Evolutionary conservation across 1,284 basidiomycete species (phyloP), one percentile per base, ranked within the genome.

Genomic region (Tilletia walkeri): DNA sequence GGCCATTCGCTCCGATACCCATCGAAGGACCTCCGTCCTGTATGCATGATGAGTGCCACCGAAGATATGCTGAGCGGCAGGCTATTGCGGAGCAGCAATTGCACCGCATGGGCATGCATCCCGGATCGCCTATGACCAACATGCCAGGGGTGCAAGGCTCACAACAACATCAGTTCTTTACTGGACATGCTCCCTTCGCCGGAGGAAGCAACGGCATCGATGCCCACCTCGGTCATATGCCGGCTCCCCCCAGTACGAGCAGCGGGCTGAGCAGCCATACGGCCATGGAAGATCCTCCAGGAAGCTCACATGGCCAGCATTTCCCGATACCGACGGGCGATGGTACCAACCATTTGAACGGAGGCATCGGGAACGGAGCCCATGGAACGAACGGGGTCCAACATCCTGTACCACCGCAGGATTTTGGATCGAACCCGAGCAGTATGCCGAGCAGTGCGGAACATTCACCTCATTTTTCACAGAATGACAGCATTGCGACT

Each of bases 371-470:
- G 6, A 63, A 63, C 59, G 59, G 59, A 41, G 59, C 18, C 36
- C 12, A 34, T 41, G 59, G 59, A 38, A 38, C 59, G 9, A 18
- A 38, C 38, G 59, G 59, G 36, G 12, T 63, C 36, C 59, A 63
- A 4, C 41, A 20, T 7, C 39, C 53, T 63, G 59, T 41, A 3
- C 34, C 30, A 38, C 30, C 34, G 36, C 74, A 73, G 30, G 73
- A 71, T 30, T 74, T 74, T 67, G 74, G 74, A 30, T 80, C 79
- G 68, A 78, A 74, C 24, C 76, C 79, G 7, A 77, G 75, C 38
- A 79, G 77, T 73, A 71, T 80, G n/a, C 79, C 79, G n/a, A 78
- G 77, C 76, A 79, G 78, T 67, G 73, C 75, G 63, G 77, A 80
- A 63, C 79, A 80, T 69, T 80, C 79, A 59, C 79, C 79, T 16